These are phyloP conservation scores for Macrolepiota albuminosa DNA, from an alignment of 768 basidiomycete genomes.

Conservation along the genomic window DNA sequence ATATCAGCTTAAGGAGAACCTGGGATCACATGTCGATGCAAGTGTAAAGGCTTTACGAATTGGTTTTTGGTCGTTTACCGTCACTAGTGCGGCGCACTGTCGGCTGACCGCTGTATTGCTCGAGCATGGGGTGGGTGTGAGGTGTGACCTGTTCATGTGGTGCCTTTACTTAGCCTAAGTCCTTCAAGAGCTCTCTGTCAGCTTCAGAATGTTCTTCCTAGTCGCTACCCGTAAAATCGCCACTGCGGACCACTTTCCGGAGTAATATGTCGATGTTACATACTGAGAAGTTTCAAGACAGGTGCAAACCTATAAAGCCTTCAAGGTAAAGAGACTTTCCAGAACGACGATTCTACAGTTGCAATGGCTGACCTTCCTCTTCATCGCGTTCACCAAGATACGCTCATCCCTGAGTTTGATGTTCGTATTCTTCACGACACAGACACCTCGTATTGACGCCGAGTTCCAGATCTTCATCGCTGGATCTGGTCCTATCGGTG, in stretches of 20 bases:
- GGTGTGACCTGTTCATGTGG: not conserved
- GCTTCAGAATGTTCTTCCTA: not conserved
- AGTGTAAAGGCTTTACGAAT: not conserved
- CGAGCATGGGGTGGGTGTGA: not conserved
- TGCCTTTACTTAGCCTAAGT: not conserved
- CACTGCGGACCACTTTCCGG: no score
- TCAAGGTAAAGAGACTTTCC: not conserved
- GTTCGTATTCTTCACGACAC: not conserved
- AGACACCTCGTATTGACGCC: not conserved
- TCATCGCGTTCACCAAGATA: not conserved
- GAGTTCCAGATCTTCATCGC: not conserved
- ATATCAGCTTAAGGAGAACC: not conserved
- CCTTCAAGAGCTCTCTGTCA: not conserved
- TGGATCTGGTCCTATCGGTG: not conserved
- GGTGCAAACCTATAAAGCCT: not conserved
- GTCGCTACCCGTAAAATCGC: no score
- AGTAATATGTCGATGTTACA: not conserved
- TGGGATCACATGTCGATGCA: not conserved
- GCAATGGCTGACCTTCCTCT: not conserved
- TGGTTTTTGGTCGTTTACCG: not conserved
- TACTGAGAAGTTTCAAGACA: not conserved
- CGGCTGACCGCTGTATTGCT: no score
- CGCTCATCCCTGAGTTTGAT: not conserved
- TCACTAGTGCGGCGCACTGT: no score
- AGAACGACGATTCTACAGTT: not conserved